A percentile compares a stretch with the other conserved stretches of the same genome.
These are phyloP conservation scores for Nicotiana otophora DNA, from an alignment of 257 asterid genomes.

Conservation along the genomic window DNA sequence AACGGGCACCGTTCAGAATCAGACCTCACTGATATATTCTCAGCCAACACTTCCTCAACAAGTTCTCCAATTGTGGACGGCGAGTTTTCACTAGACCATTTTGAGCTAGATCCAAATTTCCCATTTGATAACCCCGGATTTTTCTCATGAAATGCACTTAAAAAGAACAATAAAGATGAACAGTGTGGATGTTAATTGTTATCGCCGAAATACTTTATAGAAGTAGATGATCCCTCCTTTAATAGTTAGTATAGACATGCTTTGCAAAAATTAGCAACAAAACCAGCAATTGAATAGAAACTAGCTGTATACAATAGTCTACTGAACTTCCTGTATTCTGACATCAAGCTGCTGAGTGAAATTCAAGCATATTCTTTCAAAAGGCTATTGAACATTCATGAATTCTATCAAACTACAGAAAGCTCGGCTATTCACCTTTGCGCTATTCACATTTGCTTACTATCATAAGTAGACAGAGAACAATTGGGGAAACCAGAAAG, in stretches of 20 bases:
- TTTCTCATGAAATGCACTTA: slow-evolving; percentile 29
- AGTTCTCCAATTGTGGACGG: slow-evolving; percentile 67
- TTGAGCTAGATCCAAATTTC: slow-evolving; percentile 46
- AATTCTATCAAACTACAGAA: not conserved
- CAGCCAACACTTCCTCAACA: slow-evolving; percentile 59
- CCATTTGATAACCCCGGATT: slow-evolving; percentile 37
- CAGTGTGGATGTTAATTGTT: not conserved
- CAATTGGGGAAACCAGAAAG: not conserved
- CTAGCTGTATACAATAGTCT: not conserved
- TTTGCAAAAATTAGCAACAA: slow-evolving; percentile 13
- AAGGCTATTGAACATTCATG: not conserved
- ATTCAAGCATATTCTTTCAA: not conserved
- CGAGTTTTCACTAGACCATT: slow-evolving; percentile 44
- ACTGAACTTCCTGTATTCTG: not conserved
- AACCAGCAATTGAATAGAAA: not conserved
- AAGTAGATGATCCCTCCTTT: not conserved
- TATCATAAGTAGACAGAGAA: not conserved
- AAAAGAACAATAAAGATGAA: slow-evolving; percentile 7
- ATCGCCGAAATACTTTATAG: not conserved
- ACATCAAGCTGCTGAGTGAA: slow-evolving; percentile 4
- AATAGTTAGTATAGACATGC: not conserved
- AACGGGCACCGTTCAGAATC: slow-evolving; percentile 28
- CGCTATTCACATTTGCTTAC: not conserved
- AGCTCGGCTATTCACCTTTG: not conserved
- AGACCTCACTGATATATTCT: slow-evolving; percentile 43